Evolutionary conservation across 257 asterid species (phyloP).

Genomic region (Nyctanthes arbortristis): DNA sequence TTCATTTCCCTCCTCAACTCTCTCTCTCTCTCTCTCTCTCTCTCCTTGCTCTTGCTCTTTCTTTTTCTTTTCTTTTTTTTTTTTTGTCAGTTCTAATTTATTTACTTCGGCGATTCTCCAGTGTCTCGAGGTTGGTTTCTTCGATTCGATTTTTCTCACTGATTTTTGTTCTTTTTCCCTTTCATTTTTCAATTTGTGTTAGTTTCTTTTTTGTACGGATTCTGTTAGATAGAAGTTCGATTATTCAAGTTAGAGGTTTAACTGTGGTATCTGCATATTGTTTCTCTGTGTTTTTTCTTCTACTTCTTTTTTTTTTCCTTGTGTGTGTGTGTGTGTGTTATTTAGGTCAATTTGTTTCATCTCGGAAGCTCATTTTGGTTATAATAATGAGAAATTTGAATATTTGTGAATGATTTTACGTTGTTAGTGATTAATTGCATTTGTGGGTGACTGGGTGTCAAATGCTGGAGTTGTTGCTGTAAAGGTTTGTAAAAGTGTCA

Average conservation of each 20-base stretch:
- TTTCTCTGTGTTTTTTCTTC: no score
- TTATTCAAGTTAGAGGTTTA: not conserved
- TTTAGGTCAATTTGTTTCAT: not conserved
- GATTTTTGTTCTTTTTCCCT: not conserved
- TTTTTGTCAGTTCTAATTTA: not conserved
- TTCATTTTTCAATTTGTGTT: no score
- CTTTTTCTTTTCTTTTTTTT: not conserved
- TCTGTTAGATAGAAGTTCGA: not conserved
- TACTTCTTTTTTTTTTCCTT: no score
- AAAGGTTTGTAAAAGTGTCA: not conserved
- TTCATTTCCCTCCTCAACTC: constrained; percentile 29
- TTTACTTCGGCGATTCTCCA: not conserved
- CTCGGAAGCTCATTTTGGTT: not conserved
- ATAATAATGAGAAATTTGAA: no score
- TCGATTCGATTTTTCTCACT: not conserved
- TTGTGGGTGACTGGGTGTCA: constrained; percentile 7
- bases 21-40: not conserved
- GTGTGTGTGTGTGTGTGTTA: not conserved
- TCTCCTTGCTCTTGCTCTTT: constrained; percentile 8
- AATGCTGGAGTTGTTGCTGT: constrained; percentile 1
- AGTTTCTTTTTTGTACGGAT: not conserved
- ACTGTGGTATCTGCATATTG: not conserved
- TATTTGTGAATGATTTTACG: not conserved
- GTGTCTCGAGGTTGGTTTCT: not conserved
- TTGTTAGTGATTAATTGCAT: not conserved